A percentile compares a stretch with the other conserved stretches of the same genome.
phyloP scores from a whole-genome alignment of 371 early-diverging fungal species.

The Saksenaea vasiformis region DNA sequence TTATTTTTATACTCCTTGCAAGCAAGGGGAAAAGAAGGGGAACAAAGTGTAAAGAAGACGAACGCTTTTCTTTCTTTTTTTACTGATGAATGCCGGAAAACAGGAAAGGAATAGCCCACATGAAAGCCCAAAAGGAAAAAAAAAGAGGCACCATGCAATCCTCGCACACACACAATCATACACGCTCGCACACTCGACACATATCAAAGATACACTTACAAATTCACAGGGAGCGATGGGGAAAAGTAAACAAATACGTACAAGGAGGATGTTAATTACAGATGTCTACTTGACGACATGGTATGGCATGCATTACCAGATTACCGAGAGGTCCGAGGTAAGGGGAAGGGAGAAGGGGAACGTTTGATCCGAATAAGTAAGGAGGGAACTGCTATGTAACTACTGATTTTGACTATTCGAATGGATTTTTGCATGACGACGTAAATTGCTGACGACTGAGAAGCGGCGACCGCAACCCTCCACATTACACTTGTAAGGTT shows the following conservation, averaged over 20 bases:
- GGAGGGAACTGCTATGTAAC: not conserved
- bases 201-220: not conserved
- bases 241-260: not conserved
- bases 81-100: not conserved
- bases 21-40: not conserved
- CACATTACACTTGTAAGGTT: constrained; percentile 32
- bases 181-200: too few species aligned
- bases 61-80: not conserved
- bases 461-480: constrained; percentile 36
- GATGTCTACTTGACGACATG: not conserved
- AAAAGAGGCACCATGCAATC: too few species aligned
- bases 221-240: not conserved
- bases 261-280: constrained; percentile 1
- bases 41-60: not conserved
- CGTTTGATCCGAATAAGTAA: not conserved
- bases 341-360: not conserved
- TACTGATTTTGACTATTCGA: not conserved
- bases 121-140: not conserved
- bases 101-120: not conserved
- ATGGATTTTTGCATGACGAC: constrained; percentile 38
- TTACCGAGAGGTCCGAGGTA: not conserved
- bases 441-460: constrained; percentile 37
- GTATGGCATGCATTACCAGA: not conserved
- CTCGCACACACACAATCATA: too few species aligned
- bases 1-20: not conserved